Evolutionary conservation across 192 early-diverging fungal genomes (phyloP), one percentile per base, ranked within the genome.

Genomic region (Piromyces sp.): DNA sequence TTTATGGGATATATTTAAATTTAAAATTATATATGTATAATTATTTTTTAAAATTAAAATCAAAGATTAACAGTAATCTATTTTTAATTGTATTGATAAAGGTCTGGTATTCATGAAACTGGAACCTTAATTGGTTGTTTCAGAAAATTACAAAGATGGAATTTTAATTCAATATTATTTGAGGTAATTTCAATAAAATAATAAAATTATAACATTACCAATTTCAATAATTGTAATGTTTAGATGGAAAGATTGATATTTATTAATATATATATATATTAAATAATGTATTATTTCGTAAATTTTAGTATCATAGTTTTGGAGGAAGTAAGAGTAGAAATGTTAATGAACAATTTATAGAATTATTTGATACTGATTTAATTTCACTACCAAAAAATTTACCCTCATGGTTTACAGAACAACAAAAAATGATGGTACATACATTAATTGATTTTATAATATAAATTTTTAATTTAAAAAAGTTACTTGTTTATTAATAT

Each of bases 91-190:
- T 80, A 84, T 4, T 30, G 2, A 19, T 15, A 6, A 82, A 94
- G 93, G 1, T 93, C 96, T 26, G 96, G 96, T 3, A 90, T 97
- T 19, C 93, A 96, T 81, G 97, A 99, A 84, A 98, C 96, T 1
- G 97, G 97, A 12, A 94, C 92, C 5, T 87, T 98, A 58, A 90
- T 99, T 79, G 97, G 96, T 13, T 99, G 97, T 82, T 84, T 99
- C 80, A 88, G 97, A 30, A 96, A 95, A 83, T 86, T 98, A 81
- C 95, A 97, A 85, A 89, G 93, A 36, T 99, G 96, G 96, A 97
- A 97, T 84, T 96, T 98, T 83, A 98, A 95, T 83, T 95, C 96
- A 1, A 98, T 96, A 82, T 90, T 97, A 51, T 92, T 92, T n/a
- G 97, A 98, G 88, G 93, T 92, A 89, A 78, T 33, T 33, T 9